Evolutionary conservation across 2,329 filamentous ascomycete genomes (phyloP).

Genomic region (Colletotrichum navitas): DNA sequence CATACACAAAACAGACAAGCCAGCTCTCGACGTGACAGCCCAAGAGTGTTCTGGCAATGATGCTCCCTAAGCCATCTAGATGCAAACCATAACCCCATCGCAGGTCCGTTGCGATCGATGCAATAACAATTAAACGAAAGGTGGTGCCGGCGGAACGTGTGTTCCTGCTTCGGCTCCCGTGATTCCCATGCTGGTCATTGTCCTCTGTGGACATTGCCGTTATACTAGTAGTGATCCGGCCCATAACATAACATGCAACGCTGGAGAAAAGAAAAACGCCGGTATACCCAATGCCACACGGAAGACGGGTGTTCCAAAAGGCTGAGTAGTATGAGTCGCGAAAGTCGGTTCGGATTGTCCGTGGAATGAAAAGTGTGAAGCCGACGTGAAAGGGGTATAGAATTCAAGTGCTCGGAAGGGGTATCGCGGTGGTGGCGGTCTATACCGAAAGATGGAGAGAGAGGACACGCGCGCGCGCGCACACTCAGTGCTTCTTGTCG

Average conservation of each 20-base stretch:
- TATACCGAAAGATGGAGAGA: slow-evolving; percentile 30
- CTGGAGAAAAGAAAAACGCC: slow-evolving; percentile 37
- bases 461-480: background rate
- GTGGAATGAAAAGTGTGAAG: background rate
- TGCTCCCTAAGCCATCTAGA: slow-evolving; percentile 39
- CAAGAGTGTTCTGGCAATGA: slow-evolving; percentile 6
- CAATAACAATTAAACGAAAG: slow-evolving; percentile 41
- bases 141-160: slow-evolving; percentile 16
- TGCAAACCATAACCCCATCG: slow-evolving; percentile 38
- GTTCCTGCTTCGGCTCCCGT: slow-evolving; percentile 15
- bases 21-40: slow-evolving; percentile 18
- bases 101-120: slow-evolving; percentile 33
- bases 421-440: slow-evolving; percentile 37
- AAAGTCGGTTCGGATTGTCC: slow-evolving; percentile 21
- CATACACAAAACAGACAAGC: slow-evolving; percentile 24
- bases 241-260: slow-evolving; percentile 35
- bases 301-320: slow-evolving; percentile 27
- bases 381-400: slow-evolving; percentile 38
- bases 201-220: slow-evolving; percentile 29
- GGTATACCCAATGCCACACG: slow-evolving; percentile 38
- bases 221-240: slow-evolving; percentile 37
- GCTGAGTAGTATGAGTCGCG: slow-evolving; percentile 9
- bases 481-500: slow-evolving; percentile 41
- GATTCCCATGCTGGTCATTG: slow-evolving; percentile 26
- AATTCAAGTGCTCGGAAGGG: slow-evolving; percentile 40